phyloP scores from a whole-genome alignment of 164 flowering plant genomes.

The Piper longum region DNA sequence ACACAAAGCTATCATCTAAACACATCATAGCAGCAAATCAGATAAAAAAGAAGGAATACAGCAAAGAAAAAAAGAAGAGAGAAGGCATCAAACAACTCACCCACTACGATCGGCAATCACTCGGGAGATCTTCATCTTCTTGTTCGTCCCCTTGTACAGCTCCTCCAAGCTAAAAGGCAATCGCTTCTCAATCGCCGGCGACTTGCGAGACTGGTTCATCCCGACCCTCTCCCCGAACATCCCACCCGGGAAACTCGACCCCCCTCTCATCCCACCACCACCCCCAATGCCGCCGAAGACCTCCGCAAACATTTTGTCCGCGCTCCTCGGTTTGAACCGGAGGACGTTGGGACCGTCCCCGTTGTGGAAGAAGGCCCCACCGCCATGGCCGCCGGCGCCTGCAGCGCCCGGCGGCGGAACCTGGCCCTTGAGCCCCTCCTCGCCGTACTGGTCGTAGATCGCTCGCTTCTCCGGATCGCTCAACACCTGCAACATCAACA shows the following conservation, averaged over 20 bases:
- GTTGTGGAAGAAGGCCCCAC: neutral
- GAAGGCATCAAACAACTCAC: conserved; percentile 24
- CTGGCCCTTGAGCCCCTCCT: conserved; percentile 75
- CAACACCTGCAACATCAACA: too few species aligned
- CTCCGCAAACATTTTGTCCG: conserved; percentile 84
- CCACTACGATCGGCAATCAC: conserved; percentile 63
- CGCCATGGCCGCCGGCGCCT: conserved; percentile 4
- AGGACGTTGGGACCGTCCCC: conserved; percentile 33
- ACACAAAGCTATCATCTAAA: too few species aligned
- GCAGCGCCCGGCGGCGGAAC: conserved; percentile 51
- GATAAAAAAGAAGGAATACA: too few species aligned
- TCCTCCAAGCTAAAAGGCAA: conserved; percentile 82
- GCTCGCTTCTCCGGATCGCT: too few species aligned
- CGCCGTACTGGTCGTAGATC: conserved; percentile 35
- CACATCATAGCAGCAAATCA: conserved; percentile 15
- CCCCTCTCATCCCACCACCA: conserved; percentile 32
- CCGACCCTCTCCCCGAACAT: conserved; percentile 42
- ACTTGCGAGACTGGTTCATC: conserved; percentile 35
- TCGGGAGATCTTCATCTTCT: conserved; percentile 94
- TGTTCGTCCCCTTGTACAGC: conserved; percentile 79
- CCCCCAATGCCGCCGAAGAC: conserved; percentile 63
- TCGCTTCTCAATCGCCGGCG: conserved; percentile 43
- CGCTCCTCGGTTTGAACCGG: conserved; percentile 62
- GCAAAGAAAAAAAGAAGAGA: too few species aligned
- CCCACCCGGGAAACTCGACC: conserved; percentile 22